These are phyloP conservation scores for Simplicillium sp. DNA, from an alignment of 2,329 filamentous ascomycete species.

Conservation along the genomic window DNA sequence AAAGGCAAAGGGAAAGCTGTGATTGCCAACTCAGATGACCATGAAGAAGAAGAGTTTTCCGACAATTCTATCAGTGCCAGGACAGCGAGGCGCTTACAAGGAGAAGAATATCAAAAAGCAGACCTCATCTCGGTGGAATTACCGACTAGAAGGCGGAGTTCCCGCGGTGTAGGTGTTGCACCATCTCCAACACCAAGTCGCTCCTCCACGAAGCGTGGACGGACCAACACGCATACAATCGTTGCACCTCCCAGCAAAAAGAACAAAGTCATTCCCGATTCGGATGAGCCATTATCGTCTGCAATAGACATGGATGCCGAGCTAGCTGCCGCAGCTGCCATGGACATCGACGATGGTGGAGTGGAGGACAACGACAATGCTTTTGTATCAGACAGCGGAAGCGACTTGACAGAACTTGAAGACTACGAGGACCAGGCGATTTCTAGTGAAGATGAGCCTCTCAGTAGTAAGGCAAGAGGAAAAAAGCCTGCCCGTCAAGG, in stretches of 20 bases:
- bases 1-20: slow-evolving; percentile 34
- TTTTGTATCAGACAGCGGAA: slow-evolving; percentile 9
- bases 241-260: slow-evolving; percentile 18
- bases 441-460: slow-evolving; percentile 20
- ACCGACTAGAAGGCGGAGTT: slow-evolving; percentile 4
- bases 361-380: slow-evolving; percentile 9
- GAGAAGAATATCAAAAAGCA: slow-evolving; percentile 18
- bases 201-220: slow-evolving; percentile 16
- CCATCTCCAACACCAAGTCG: slow-evolving; percentile 4
- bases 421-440: slow-evolving; percentile 7
- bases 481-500: slow-evolving; percentile 3
- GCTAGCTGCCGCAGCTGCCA: slow-evolving; percentile 14
- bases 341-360: slow-evolving; percentile 9
- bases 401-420: slow-evolving; percentile 3
- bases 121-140: background rate
- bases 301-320: slow-evolving; percentile 22
- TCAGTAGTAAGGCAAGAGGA: slow-evolving; percentile 10
- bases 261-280: slow-evolving; percentile 17
- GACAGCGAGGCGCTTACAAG: slow-evolving; percentile 23
- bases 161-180: background rate
- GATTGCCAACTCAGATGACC: slow-evolving; percentile 31
- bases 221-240: slow-evolving; percentile 9
- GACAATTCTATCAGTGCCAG: slow-evolving; percentile 17
- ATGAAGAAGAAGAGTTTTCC: slow-evolving; percentile 17
- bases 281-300: slow-evolving; percentile 13